Conservation (phyloP, 257 asterid species). For the Linderniella brevidens region DNA sequence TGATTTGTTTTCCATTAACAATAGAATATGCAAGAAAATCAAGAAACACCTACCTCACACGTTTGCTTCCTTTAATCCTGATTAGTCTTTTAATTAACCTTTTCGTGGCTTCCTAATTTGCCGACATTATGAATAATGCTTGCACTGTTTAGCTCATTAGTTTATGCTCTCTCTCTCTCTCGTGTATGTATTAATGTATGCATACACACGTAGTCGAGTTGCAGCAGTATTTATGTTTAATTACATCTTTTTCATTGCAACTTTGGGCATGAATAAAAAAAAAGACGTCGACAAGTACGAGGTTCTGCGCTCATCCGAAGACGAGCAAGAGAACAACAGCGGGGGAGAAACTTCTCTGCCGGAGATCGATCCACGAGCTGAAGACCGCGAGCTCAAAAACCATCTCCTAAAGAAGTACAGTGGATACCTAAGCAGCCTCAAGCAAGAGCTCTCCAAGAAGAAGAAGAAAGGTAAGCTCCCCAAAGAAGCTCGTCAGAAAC, state of each 20-base stretch:
- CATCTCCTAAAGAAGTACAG: conserved; percentile 78
- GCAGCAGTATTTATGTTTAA: not conserved
- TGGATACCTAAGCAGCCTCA: conserved; percentile 77
- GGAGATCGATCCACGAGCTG: conserved; percentile 77
- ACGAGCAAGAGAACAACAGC: conserved; percentile 67
- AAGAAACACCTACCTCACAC: too few species aligned
- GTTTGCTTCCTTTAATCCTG: too few species aligned
- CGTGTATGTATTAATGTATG: too few species aligned
- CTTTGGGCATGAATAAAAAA: not conserved
- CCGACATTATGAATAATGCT: too few species aligned
- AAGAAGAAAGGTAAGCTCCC: conserved; percentile 95
- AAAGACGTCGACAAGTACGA: conserved; percentile 58
- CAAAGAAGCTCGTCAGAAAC: conserved; percentile 85
- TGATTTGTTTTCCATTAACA: too few species aligned
- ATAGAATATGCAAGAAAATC: too few species aligned
- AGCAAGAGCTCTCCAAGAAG: conserved; percentile 90
- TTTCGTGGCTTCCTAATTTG: too few species aligned
- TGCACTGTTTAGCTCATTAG: too few species aligned
- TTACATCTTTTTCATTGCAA: not conserved
- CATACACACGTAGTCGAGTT: too few species aligned
- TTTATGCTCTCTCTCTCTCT: too few species aligned
- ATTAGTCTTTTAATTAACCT: too few species aligned
- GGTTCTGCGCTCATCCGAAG: conserved; percentile 74
- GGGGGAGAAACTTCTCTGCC: conserved; percentile 52
- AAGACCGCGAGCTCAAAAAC: conserved; percentile 80